Base-by-base conservation (phyloP, 768 basidiomycete genomes). In the Suillus brevipes region DNA sequence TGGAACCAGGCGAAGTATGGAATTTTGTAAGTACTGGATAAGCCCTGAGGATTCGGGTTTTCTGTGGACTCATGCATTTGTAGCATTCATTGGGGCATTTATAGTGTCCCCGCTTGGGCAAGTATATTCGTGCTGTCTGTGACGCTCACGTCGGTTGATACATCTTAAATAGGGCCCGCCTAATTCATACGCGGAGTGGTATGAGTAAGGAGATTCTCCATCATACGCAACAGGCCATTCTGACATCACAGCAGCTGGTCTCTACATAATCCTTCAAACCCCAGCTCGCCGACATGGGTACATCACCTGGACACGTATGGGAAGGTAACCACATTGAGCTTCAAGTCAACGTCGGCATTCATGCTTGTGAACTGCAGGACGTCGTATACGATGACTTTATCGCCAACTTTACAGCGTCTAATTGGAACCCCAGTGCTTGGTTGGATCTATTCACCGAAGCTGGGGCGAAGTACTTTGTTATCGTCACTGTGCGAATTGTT, bases 381-480 rank as follows among this genome's bases (percentile, higher is more conserved):
- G 74, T 85, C 4, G 66, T 81, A 6, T 85, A 88, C 65, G 87
- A 88, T 67, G 83, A 87, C 67, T 88, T 88, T 67, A 85, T 88
- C 50, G 73, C 80, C 2, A 75, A 81, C 60, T 87, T 87, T 68
- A 85, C 81, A 0, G 85, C 83, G 1, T 75, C 76, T 1, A 81
- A 81, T 56, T 88, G 84, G 75, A 82, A 86, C 49, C 81, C 87
- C 4, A 83, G 80, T 55, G 78, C 75, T 47, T 88, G 86, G 85
- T 69, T 86, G 0, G 81, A 86, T 68, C 63, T 87, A 9, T 83
- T 88, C 59, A 83, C 82, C 49, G 77, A 78, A 37, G 83, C 85
- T 0, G 87, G 87, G 2, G 87, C 87, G 2, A 87, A 85, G 68
- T 88, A 88, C 66, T 87, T 88, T 66, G 85, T 88, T 25, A 73